Evolutionary conservation across 768 basidiomycete genomes (phyloP).

Genomic region (Rhizopogon vinicolor): DNA sequence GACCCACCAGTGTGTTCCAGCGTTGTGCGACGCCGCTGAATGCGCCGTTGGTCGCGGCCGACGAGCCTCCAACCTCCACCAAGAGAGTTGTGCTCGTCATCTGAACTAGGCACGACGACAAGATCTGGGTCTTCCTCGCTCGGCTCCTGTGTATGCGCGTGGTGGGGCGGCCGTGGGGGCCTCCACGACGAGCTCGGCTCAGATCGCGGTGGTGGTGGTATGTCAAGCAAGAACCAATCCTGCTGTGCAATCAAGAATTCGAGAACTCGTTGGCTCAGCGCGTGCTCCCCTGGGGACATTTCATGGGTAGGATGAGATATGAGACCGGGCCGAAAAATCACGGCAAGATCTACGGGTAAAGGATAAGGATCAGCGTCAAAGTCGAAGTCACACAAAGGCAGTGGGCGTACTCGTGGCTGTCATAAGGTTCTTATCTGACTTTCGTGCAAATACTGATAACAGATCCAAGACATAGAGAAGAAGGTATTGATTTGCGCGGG

Average conservation of each 20-base stretch:
- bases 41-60: conserved; percentile 33
- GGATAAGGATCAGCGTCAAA: not conserved
- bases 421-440: conserved; percentile 92
- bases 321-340: conserved; percentile 95
- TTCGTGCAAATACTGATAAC: conserved; percentile 89
- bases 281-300: conserved; percentile 81
- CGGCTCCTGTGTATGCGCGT: conserved; percentile 2
- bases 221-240: conserved; percentile 91
- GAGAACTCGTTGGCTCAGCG: conserved; percentile 82
- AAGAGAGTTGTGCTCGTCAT: conserved; percentile 41
- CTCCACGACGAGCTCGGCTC: conserved; percentile 26
- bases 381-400: not conserved
- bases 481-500: conserved; percentile 90
- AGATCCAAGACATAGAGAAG: conserved; percentile 95
- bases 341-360: conserved; percentile 71
- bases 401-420: conserved; percentile 77
- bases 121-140: conserved; percentile 44
- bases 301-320: conserved; percentile 88
- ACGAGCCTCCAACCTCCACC: conserved; percentile 54
- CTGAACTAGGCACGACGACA: conserved; percentile 38
- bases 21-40: conserved; percentile 55
- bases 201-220: conserved; percentile 58
- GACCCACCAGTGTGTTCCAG: conserved; percentile 36
- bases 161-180: conserved; percentile 11
- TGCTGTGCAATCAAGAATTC: conserved; percentile 97